Conservation (phyloP, 352 stramenopile species). For the Pythium rhizo-oryzae region DNA sequence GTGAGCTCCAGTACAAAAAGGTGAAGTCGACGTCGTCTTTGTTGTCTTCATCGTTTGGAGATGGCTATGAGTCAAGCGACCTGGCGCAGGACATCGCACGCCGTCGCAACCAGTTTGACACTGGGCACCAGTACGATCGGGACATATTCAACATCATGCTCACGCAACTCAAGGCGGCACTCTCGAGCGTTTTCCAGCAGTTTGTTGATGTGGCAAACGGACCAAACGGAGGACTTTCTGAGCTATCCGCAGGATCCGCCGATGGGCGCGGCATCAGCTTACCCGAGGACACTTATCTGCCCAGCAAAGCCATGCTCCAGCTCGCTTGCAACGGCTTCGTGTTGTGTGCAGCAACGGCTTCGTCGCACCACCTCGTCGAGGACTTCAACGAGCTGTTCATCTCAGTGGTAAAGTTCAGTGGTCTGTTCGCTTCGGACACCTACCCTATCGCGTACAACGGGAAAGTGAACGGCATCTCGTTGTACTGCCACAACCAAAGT, state of each 20-base stretch:
- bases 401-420: slow-evolving; percentile 65
- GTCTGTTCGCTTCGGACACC: slow-evolving; percentile 54
- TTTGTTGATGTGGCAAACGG: slow-evolving; percentile 64
- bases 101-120: slow-evolving; percentile 2
- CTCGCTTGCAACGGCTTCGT: slow-evolving; percentile 81
- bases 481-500: slow-evolving; percentile 76
- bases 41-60: neutral
- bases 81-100: neutral
- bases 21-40: slow-evolving; percentile 15
- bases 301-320: slow-evolving; percentile 72
- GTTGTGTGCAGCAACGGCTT: slow-evolving; percentile 60
- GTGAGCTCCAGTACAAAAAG: slow-evolving; percentile 13
- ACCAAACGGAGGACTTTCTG: slow-evolving; percentile 34
- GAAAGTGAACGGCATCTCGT: slow-evolving; percentile 51
- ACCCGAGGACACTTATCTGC: slow-evolving; percentile 52
- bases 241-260: slow-evolving; percentile 18
- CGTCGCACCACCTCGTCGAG: slow-evolving; percentile 50
- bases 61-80: neutral
- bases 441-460: slow-evolving; percentile 67
- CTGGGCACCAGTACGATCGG: slow-evolving; percentile 60
- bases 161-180: slow-evolving; percentile 50
- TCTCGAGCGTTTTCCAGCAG: slow-evolving; percentile 74
- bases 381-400: slow-evolving; percentile 69
- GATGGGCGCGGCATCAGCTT: slow-evolving; percentile 11
- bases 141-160: slow-evolving; percentile 76